Base-by-base conservation (phyloP, 192 early-diverging fungal genomes). In the Backusella morwellensis region DNA sequence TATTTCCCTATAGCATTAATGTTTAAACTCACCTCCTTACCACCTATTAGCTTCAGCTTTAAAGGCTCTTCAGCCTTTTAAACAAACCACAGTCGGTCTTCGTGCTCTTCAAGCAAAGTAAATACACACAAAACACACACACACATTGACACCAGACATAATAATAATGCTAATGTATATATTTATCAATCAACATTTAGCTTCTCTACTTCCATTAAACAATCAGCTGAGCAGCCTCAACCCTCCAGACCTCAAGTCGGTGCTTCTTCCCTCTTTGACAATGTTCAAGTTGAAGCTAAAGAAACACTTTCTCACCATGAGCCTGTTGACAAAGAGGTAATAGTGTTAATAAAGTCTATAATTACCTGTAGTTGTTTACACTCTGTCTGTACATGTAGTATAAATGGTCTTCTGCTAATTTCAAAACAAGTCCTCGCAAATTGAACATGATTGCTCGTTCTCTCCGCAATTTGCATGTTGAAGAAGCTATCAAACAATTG, bases 401-500 rank as follows among this genome's bases (percentile, higher is more conserved):
- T 73, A 74, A 75, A 69, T 90, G 84, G 78, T 85, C 86, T 40
- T 91, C 92, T 7, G 85, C 81, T 54, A 90, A 92, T 75, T 95
- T 93, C 82, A 90, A 85, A 70, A 88, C 86, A 0, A 90, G 91
- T 42, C 90, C 90, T n/a, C 88, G 88, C 35, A 93, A 93, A 71
- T 86, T 95, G 12, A 88, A 90, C 29, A 85, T 93, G 70, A 78
- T 95, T 21, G 92, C 89, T 4, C 88, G 91, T 78, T 92, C 93
- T 74, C 90, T 95, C 26, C 87, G 90, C 1, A 86, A 88, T 1
- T 84, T 91, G 56, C 76, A 87, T 12, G 79, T 95, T 17, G 85
- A 87, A 50, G 91, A 95, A 72, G 93, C 93, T 14, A 95, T 95
- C 66, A 78, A 88, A 52, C 93, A 95, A 79, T 91, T 95, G 92